Evolutionary conservation across 805 yeast genomes (phyloP), one percentile per base, ranked within the genome.

Genomic region (Suhomyces sp.): DNA sequence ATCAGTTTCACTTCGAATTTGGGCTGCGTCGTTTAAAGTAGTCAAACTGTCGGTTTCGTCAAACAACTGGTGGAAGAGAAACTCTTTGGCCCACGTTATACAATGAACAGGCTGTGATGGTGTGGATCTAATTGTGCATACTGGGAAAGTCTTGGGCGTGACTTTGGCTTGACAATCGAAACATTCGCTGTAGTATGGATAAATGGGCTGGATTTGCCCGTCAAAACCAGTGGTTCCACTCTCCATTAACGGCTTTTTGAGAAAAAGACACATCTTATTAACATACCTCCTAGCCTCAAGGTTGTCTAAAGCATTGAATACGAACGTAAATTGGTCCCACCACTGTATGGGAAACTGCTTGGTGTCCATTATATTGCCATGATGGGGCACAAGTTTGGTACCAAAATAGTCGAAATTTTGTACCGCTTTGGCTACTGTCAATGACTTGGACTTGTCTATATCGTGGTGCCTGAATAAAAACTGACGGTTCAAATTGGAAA

Each of bases 91-190:
- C 99, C 99, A 94, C 1, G 96, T 96, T 22, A 94, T 86, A 67
- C 97, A 91, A 64, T 94, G 99, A 5, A 94, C 86, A 0, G 97
- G 97, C 63, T 88, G 91, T 0, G 97, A 89, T 0, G 99, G 99
- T 0, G 99, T 94, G 5, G 97, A 89, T 57, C 99, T 78, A 53
- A 94, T 94, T 0, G 99, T 94, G 67, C 99, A 94, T 1, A 94
- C 97, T 0, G 99, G 97, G 66, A 84, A 94, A 0, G 94, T 80
- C 62, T 88, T 91, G 5, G 97, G 97, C 0, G 96, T 85, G 35
- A 84, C 94, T 62, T 93, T 90, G 4, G 86, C 82, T 22, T 84
- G 82, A 68, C 99, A 94, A 55, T 91, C 97, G 68, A 91, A 96
- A 69, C 99, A 94, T 71, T 94, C 99, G 2, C 96, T 84, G 46